These are phyloP conservation scores for Xylariales sp. DNA, from an alignment of 2,329 filamentous ascomycete genomes.

Conservation along the genomic window DNA sequence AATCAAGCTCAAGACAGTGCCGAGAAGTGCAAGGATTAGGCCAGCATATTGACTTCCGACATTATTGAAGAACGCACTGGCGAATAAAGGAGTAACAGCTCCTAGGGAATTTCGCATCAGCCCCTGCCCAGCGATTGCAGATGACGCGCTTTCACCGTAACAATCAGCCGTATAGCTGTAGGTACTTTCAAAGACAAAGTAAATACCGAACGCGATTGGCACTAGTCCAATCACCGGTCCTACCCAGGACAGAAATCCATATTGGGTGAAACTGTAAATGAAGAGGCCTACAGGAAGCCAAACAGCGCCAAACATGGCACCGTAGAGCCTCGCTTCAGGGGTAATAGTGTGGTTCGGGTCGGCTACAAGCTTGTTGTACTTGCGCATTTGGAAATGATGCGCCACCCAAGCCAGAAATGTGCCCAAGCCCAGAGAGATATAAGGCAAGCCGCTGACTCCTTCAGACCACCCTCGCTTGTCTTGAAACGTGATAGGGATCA, in stretches of 20 bases:
- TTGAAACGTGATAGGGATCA: constrained; percentile 44
- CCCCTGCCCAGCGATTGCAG: constrained; percentile 43
- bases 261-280: constrained; percentile 51
- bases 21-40: constrained; percentile 41
- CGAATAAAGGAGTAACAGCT: constrained; percentile 47
- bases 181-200: constrained; percentile 34
- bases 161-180: constrained; percentile 50
- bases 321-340: constrained; percentile 42
- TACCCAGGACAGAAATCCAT: constrained; percentile 42
- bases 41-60: constrained; percentile 48
- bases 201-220: constrained; percentile 47
- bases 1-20: constrained; percentile 26
- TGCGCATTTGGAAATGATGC: constrained; percentile 46
- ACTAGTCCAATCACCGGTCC: constrained; percentile 43
- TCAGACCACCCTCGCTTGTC: constrained; percentile 49
- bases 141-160: constrained; percentile 35
- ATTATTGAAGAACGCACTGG: constrained; percentile 47
- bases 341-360: constrained; percentile 29
- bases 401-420: constrained; percentile 42
- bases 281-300: constrained; percentile 44
- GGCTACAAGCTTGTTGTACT: constrained; percentile 35
- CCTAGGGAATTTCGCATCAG: constrained; percentile 49
- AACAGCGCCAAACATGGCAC: constrained; percentile 41
- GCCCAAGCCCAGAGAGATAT: constrained; percentile 45
- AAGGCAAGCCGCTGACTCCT: constrained; percentile 43